Base-by-base conservation (phyloP, 2,329 filamentous ascomycete species). In the Zasmidium angulare region DNA sequence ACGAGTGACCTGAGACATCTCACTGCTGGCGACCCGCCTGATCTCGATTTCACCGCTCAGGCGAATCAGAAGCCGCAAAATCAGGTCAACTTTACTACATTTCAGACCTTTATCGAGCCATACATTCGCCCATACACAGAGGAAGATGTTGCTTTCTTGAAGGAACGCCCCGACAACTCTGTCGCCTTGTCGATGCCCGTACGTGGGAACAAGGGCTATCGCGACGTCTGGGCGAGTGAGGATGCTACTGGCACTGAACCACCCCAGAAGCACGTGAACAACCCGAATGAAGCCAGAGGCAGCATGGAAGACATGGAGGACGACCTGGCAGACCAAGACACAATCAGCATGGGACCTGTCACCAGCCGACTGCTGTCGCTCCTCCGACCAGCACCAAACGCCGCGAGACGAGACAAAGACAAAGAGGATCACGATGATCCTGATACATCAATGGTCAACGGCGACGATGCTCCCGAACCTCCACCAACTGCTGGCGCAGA, bases 11-110 rank as follows among this genome's bases (percentile, higher is more conserved):
- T 99, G 9, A 83, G 87, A 59, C 88, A 97, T 71, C 81, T 95
- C 66, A 96, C 96, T 64, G 89, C 93, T 11, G 95, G 95, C 50
- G 87, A 89, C 43, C 90, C 93, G 1, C 93, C 95, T 1, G 93
- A 98, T 75, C 92, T 91, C 73, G 95, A 99, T 77, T 98, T 97
- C 71, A 97, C 91, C 72, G 36, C 36, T 7, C 36, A 43, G n/a
- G 12, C 11, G 14, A 96, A 86, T 72, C 89, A 91, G 31, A 99
- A 98, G 73, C 92, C 93, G 3, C 88, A 88, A 20, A 96, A 93
- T 69, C 95, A 99, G 78, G 95, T 98, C 74, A 93, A 90, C 73
- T 95, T 95, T 65, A 89, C 86, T 58, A 96, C 93, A 1, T 99
- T 99, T 75, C 88, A 89, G n/a, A 87, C 89, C 4, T 96, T 95